Evolutionary conservation across 345 rosid genomes (phyloP), one percentile per base, ranked within the genome.

Genomic region (Brassica juncea): DNA sequence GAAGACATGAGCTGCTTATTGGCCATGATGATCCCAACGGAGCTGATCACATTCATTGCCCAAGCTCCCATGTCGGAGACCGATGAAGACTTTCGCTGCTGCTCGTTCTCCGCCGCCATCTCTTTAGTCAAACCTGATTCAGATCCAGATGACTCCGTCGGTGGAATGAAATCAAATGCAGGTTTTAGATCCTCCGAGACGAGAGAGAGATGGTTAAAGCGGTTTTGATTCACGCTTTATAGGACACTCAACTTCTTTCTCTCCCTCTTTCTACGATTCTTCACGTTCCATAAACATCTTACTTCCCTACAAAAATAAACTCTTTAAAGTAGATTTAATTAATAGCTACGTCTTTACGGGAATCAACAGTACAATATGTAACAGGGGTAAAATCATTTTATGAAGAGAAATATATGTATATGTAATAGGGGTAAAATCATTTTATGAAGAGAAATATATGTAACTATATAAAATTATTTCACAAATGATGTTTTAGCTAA

Each of bases 31-130:
- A 94, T 88, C 11, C 95, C 97, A 55, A 94, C 95, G 65, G 97
- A 94, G 85, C 97, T 94, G 15, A 94, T 52, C 58, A 94, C 93
- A 78, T 94, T 94, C 97, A 94, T 91, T 31, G 90, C 97, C 99
- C 97, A 94, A 3, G 99, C 97, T 62, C 99, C 97, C 55, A 89
- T 86, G 69, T 94, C 90, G 2, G 99, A 92, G 14, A 94, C 92
- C 42, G 91, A 79, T 54, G 92, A 81, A 62, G 76, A 74, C 66
- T 70, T 80, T 7, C 59, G 42, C 30, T 80, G 42, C 30, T 80
- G 31, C 31, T 80, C 83, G 66, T 30, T 80, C 83, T 80, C 83
- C 62, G 79, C 69, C 79, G 76, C 66, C 83, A 80, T 80, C 4
- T 74, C 49, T 39, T 37, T 55, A 66, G 71, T 68, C 79, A 68